These are phyloP conservation scores for Guadua angustifolia DNA, from an alignment of 176 grass and related monocot species.

Conservation along the genomic window DNA sequence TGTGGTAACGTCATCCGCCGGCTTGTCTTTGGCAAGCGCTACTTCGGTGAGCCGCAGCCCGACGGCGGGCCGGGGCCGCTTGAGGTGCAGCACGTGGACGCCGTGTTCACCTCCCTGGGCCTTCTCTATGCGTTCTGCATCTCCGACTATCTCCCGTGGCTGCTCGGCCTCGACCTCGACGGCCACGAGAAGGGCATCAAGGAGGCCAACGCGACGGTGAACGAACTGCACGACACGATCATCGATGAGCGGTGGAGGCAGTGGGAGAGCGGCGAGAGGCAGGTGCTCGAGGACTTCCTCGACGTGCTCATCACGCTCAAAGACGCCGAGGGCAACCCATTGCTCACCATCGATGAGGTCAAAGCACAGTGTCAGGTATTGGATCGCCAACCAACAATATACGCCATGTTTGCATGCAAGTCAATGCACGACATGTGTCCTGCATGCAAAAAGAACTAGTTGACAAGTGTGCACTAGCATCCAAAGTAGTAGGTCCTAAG, in stretches of 20 bases:
- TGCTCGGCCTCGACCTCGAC: slow-evolving; percentile 48
- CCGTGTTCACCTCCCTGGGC: slow-evolving; percentile 30
- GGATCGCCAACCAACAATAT: too few relatives aligned
- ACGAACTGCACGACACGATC: slow-evolving; percentile 44
- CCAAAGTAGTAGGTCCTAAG: too few relatives aligned
- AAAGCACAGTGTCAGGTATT: too few relatives aligned
- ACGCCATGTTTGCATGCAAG: too few relatives aligned
- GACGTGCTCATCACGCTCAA: too few relatives aligned
- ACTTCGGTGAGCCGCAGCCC: slow-evolving; percentile 36
- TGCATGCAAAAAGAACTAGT: too few relatives aligned
- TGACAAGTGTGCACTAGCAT: too few relatives aligned
- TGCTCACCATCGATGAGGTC: too few relatives aligned
- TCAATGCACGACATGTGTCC: too few relatives aligned
- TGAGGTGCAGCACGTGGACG: slow-evolving; percentile 56
- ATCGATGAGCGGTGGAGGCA: slow-evolving; percentile 44
- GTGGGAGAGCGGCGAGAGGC: slow-evolving; percentile 19
- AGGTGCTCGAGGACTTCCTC: too few relatives aligned
- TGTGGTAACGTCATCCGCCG: slow-evolving; percentile 48
- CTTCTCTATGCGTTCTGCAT: slow-evolving; percentile 47
- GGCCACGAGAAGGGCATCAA: slow-evolving; percentile 49
- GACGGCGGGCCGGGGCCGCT: slow-evolving; percentile 38
- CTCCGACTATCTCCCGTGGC: slow-evolving; percentile 57
- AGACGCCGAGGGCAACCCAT: too few relatives aligned
- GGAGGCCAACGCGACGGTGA: slow-evolving; percentile 11
- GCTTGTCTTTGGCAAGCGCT: slow-evolving; percentile 46